These are phyloP conservation scores for Coemansia sp. DNA, from an alignment of 192 early-diverging fungal species.

Conservation along the genomic window DNA sequence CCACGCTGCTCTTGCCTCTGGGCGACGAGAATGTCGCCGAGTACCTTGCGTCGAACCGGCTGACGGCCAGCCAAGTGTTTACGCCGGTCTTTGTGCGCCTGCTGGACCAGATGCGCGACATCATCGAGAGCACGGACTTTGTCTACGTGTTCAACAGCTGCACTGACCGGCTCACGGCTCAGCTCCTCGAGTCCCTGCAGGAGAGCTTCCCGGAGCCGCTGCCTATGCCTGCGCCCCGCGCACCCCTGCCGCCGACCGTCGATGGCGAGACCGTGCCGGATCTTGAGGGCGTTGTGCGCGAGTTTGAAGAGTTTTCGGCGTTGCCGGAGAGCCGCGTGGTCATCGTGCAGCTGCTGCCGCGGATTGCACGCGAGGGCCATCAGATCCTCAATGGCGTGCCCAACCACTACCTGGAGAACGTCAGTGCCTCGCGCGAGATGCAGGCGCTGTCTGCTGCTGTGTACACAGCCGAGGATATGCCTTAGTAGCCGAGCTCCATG, in stretches of 20 bases:
- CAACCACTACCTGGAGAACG: conserved; percentile 72
- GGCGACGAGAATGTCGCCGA: conserved; percentile 37
- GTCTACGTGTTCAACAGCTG: conserved; percentile 45
- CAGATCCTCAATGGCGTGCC: conserved; percentile 72
- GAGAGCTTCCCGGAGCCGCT: conserved; percentile 54
- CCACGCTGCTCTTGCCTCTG: conserved; percentile 37
- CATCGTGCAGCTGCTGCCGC: conserved; percentile 66
- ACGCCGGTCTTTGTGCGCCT: conserved; percentile 70
- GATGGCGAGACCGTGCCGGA: conserved; percentile 43
- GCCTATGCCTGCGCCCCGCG: conserved; percentile 19
- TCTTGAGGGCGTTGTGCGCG: conserved; percentile 59
- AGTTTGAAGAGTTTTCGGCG: conserved; percentile 60
- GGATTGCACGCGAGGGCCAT: conserved; percentile 70
- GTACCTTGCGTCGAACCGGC: conserved; percentile 38
- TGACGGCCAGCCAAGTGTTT: conserved; percentile 53
- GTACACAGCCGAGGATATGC: conserved; percentile 66
- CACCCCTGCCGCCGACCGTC: conserved; percentile 46
- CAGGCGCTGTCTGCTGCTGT: conserved; percentile 78
- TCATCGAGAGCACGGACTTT: conserved; percentile 70
- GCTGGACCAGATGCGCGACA: conserved; percentile 88
- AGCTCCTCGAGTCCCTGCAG: conserved; percentile 53
- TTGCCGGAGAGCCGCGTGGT: conserved; percentile 59
- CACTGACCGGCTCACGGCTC: conserved; percentile 44
- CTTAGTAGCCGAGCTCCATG: conserved; percentile 10
- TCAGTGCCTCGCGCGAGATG: conserved; percentile 72